Base-by-base conservation (phyloP, 495 filamentous ascomycete genomes). In the Lasiosphaeria miniovina region DNA sequence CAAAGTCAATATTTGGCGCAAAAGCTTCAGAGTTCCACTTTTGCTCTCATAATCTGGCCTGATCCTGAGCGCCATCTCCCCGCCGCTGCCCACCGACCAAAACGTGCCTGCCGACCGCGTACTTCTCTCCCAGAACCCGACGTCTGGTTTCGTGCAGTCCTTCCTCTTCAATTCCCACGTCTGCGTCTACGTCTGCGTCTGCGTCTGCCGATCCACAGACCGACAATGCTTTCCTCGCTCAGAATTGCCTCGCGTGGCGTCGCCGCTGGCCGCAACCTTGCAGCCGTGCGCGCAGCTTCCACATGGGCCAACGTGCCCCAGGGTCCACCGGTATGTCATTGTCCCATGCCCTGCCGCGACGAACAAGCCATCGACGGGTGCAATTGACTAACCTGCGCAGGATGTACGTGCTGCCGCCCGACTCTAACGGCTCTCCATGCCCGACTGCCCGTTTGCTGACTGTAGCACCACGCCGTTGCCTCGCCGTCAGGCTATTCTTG, bases 301-400 rank as follows among this genome's bases (percentile, higher is more conserved):
- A 87, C 89, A 49, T 97, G 92, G 92, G 84, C 89, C 63, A 88
- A 90, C 60, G 90, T 96, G 51, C 88, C 90, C 65, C 90, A 96
- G 79, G 92, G 92, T 59, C 92, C 93, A 80, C 92, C 92, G 66
- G 92, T 96, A 84, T 76, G 90, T 84, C 65, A 31, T n/a, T 38
- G 17, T 46, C 24, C 41, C 59, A 68, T 41, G 65, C 17, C 0
- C 1, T 34, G 41, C 32, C 12, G 31, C 40, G n/a, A 9, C 32
- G n/a, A 40, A 43, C 17, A 24, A 32, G 35, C 17, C 38, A 31
- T 9, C 5, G 15, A 24, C 3, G 35, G 45, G 54, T 14, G 63
- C 68, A 68, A 59, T 70, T 72, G 66, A n/a, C 43, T 17, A 36
- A 58, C 17, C 15, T 15, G 43, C 35, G 12, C 41, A 64, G 84